phyloP scores from a whole-genome alignment of 345 rosid species.

The Hevea brasiliensis region DNA sequence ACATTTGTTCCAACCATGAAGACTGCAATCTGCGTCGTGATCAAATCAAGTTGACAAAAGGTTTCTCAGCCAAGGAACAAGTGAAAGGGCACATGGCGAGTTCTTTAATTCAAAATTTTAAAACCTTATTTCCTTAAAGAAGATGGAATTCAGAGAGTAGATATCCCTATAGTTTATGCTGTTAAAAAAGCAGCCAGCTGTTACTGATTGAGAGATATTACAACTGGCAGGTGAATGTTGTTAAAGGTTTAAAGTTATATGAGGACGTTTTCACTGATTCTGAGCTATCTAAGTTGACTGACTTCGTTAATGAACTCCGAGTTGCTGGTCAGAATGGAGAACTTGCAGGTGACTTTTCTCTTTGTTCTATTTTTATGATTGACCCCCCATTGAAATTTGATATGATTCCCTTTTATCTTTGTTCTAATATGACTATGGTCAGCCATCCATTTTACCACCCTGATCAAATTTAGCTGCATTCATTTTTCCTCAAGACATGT shows the following conservation, averaged over 20 bases:
- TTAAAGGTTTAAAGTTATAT: constrained; percentile 86
- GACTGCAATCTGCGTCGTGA: constrained; percentile 55
- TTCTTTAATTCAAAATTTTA: constrained; percentile 25
- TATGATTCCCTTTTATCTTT: not conserved
- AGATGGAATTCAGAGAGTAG: constrained; percentile 18
- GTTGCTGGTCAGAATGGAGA: constrained; percentile 81
- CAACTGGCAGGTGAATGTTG: constrained; percentile 82
- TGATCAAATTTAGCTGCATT: not conserved
- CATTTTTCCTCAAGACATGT: not conserved
- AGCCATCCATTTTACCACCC: not conserved
- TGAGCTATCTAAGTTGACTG: constrained; percentile 66
- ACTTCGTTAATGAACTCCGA: constrained; percentile 58
- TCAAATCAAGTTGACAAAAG: constrained; percentile 68
- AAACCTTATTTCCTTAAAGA: constrained; percentile 22
- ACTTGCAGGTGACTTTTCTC: constrained; percentile 57
- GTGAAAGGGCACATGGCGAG: constrained; percentile 94
- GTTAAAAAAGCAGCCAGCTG: constrained; percentile 13
- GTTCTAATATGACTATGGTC: not conserved
- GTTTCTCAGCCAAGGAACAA: constrained; percentile 85
- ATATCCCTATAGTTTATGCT: constrained; percentile 17
- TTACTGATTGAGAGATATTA: constrained; percentile 32
- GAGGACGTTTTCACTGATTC: constrained; percentile 65
- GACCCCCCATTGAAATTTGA: not conserved
- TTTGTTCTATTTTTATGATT: not conserved
- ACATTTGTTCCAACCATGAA: constrained; percentile 68